A percentile compares a stretch with the other conserved stretches of the same genome.
phyloP scores from a whole-genome alignment of 352 stramenopile species.

The Elongisporangium undulatum region DNA sequence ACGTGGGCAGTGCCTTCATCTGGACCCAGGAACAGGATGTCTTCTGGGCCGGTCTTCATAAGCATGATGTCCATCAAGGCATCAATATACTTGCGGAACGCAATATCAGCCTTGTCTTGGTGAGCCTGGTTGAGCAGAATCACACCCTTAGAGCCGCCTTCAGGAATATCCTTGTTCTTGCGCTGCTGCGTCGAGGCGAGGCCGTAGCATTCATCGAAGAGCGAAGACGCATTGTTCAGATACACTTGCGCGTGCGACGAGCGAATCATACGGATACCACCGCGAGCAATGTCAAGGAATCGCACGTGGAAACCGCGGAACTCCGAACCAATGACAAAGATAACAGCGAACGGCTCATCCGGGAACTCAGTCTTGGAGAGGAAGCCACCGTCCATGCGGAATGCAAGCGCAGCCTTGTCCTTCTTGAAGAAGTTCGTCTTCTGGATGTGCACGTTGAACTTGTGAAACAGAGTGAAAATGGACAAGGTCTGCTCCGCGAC shows the following conservation, averaged over 20 bases:
- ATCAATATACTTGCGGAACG: slow-evolving; percentile 96
- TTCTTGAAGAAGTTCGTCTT: slow-evolving; percentile 87
- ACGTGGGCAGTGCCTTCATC: slow-evolving; percentile 98
- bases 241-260: slow-evolving; percentile 88
- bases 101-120: slow-evolving; percentile 79
- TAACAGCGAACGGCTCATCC: slow-evolving; percentile 91
- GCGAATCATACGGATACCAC: slow-evolving; percentile 92
- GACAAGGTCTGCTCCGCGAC: slow-evolving; percentile 67
- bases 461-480: slow-evolving; percentile 82
- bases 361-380: slow-evolving; percentile 67
- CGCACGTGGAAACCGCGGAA: slow-evolving; percentile 98
- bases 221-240: slow-evolving; percentile 84
- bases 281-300: slow-evolving; percentile 96
- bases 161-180: slow-evolving; percentile 99
- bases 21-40: slow-evolving; percentile 96
- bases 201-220: slow-evolving; percentile 97
- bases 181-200: slow-evolving; percentile 96
- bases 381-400: slow-evolving; percentile 75
- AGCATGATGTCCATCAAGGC: slow-evolving; percentile 96
- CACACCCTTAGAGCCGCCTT: slow-evolving; percentile 97
- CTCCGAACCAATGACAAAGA: slow-evolving; percentile 93
- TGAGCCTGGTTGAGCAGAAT: slow-evolving; percentile 92
- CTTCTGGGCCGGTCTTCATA: slow-evolving; percentile 92
- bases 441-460: slow-evolving; percentile 77
- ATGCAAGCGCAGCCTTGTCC: slow-evolving; percentile 69